Percentiles rank a stretch among this genome's conserved stretches.
Evolutionary conservation across 768 basidiomycete species (phyloP).

Genomic region (Nidula microcarpa): DNA sequence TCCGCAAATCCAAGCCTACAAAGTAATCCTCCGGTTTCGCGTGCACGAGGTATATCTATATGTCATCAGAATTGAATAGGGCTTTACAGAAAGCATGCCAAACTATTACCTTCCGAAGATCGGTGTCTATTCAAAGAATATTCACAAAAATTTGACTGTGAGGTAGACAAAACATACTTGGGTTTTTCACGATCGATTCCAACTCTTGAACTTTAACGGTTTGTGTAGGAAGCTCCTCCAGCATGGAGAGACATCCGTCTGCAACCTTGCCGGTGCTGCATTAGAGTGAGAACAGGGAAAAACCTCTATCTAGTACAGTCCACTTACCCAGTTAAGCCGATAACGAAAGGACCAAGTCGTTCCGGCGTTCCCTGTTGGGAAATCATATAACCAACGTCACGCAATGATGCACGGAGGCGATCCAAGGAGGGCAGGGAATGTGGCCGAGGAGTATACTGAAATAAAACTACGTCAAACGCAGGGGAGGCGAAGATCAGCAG

Average conservation of each 20-base stretch:
- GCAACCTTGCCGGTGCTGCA: conserved; percentile 79
- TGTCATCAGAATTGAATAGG: neutral
- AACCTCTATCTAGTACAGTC: no score
- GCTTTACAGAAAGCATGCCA: neutral
- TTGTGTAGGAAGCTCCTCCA: conserved; percentile 66
- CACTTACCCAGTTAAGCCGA: conserved; percentile 78
- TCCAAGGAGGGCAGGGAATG: conserved; percentile 65
- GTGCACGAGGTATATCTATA: conserved; percentile 77
- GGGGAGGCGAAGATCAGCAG: neutral
- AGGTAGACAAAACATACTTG: conserved; percentile 31
- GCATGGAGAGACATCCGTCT: conserved; percentile 68
- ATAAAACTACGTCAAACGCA: conserved; percentile 1
- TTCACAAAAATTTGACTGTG: no score
- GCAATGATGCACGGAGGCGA: conserved; percentile 48
- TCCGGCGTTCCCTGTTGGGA: conserved; percentile 52
- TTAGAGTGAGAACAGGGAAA: neutral
- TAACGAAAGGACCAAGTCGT: conserved; percentile 71
- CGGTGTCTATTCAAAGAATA: conserved; percentile 35
- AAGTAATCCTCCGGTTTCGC: conserved; percentile 70
- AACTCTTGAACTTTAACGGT: conserved; percentile 57
- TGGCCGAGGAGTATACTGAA: conserved; percentile 74
- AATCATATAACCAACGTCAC: conserved; percentile 56
- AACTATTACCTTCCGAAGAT: conserved; percentile 49
- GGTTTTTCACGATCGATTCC: conserved; percentile 46
- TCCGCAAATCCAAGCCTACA: conserved; percentile 45